A percentile compares a stretch with the other conserved stretches of the same genome.
Conservation (phyloP, 208 protist genomes). For the Histomonas meleagridis region DNA sequence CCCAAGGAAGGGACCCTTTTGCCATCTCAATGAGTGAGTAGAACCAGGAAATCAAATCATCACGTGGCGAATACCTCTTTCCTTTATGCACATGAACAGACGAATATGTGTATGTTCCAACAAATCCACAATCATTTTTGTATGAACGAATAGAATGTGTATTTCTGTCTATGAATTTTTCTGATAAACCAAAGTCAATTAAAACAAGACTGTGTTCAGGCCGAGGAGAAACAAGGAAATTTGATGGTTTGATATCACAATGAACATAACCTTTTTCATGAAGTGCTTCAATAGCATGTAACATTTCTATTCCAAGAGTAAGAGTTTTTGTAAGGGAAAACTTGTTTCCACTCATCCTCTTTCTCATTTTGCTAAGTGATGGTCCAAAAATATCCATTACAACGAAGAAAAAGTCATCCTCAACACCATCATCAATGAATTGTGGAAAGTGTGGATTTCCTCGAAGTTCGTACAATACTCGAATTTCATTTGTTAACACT, state of each 20-base stretch:
- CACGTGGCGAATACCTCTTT: not conserved
- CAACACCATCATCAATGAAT: not conserved
- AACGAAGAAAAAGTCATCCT: not conserved
- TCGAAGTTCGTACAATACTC: not conserved
- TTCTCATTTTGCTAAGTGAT: not conserved
- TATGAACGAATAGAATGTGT: not conserved
- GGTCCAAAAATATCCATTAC: not conserved
- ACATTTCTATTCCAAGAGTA: not conserved
- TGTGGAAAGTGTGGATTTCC: not conserved
- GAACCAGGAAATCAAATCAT: slow-evolving; percentile 33
- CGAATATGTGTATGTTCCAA: not conserved
- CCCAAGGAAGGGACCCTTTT: not conserved
- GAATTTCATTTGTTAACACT: not conserved
- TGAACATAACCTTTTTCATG: not conserved
- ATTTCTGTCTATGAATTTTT: not conserved
- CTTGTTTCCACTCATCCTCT: no score
- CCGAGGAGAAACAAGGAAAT: not conserved
- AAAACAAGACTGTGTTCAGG: not conserved
- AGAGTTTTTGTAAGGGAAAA: not conserved
- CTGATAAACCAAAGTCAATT: not conserved
- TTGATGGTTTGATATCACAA: slow-evolving; percentile 7
- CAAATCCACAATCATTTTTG: not conserved
- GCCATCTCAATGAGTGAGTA: slow-evolving; percentile 4
- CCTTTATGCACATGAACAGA: not conserved
- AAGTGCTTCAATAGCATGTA: not conserved